A percentile compares a stretch with the other conserved stretches of the same genome.
These are phyloP conservation scores for Penicillium sp. DNA, from an alignment of 2,329 filamentous ascomycete species.

Conservation along the genomic window DNA sequence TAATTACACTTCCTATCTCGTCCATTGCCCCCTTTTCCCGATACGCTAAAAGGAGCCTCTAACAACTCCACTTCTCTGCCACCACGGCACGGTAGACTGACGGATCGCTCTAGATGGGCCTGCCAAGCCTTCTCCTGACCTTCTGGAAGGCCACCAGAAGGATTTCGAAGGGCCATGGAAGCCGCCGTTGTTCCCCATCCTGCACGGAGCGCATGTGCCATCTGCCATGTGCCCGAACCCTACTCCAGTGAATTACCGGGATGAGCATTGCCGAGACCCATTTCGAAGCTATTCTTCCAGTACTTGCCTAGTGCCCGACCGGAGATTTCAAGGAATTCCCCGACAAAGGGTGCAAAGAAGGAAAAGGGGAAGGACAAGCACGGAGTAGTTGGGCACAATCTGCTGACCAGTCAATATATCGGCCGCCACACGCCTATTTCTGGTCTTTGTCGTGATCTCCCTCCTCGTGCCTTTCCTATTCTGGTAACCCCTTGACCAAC, in stretches of 20 bases:
- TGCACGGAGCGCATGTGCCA: conserved; percentile 16
- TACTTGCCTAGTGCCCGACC: background rate
- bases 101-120: conserved; percentile 13
- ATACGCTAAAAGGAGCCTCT: conserved; percentile 17
- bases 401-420: background rate
- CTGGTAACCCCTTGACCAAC: conserved; percentile 1
- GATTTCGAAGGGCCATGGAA: conserved; percentile 20
- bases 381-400: background rate
- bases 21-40: conserved; percentile 12
- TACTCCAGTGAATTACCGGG: conserved; percentile 1
- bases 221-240: conserved; percentile 13
- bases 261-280: background rate
- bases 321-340: background rate
- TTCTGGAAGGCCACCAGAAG: conserved; percentile 25
- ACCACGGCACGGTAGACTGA: conserved; percentile 14
- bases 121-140: conserved; percentile 25
- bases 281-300: conserved; percentile 4
- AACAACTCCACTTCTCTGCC: conserved; percentile 10
- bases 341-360: background rate
- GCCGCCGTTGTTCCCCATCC: conserved; percentile 11
- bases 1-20: conserved; percentile 16
- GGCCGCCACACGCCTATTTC: background rate
- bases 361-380: background rate
- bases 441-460: conserved; percentile 11
- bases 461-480: conserved; percentile 1